These are phyloP conservation scores for Delonix regia DNA, from an alignment of 306 rosid species.

Conservation along the genomic window DNA sequence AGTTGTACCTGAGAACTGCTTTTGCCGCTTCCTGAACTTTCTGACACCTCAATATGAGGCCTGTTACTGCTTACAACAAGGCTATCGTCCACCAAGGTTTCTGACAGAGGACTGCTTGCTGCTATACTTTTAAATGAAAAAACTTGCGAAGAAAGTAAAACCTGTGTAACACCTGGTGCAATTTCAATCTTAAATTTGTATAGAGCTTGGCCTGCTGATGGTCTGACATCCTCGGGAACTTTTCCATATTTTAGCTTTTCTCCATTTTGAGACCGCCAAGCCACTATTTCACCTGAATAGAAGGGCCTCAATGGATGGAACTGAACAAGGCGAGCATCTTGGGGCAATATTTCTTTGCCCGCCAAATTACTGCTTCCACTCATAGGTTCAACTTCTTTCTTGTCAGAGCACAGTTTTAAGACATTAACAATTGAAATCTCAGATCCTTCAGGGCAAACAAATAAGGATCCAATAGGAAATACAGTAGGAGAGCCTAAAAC, in stretches of 20 bases:
- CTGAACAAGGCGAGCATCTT: slow-evolving; percentile 92
- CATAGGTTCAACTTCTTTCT: slow-evolving; percentile 69
- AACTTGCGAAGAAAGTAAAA: slow-evolving; percentile 84
- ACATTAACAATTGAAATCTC: slow-evolving; percentile 76
- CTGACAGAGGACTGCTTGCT: slow-evolving; percentile 51
- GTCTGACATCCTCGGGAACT: slow-evolving; percentile 83
- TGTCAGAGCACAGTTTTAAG: slow-evolving; percentile 79
- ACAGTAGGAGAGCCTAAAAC: slow-evolving; percentile 82
- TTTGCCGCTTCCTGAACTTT: slow-evolving; percentile 59
- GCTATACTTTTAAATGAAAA: slow-evolving; percentile 83
- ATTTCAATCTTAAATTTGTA: slow-evolving; percentile 88
- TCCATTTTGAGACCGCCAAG: slow-evolving; percentile 93
- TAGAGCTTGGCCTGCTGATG: slow-evolving; percentile 90
- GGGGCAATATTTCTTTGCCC: slow-evolving; percentile 84
- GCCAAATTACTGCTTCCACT: slow-evolving; percentile 61
- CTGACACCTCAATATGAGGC: slow-evolving; percentile 45
- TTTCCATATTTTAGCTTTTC: slow-evolving; percentile 90
- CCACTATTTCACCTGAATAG: slow-evolving; percentile 93
- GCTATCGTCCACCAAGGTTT: slow-evolving; percentile 47
- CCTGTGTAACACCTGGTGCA: slow-evolving; percentile 55
- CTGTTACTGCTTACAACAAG: slow-evolving; percentile 36
- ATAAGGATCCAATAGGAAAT: slow-evolving; percentile 82
- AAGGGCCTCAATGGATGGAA: slow-evolving; percentile 96
- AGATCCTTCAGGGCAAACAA: slow-evolving; percentile 83
- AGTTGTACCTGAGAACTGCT: slow-evolving; percentile 68